A percentile compares a stretch with the other conserved stretches of the same genome.
Conservation (phyloP, 768 basidiomycete species). For the Mycena amicta region DNA sequence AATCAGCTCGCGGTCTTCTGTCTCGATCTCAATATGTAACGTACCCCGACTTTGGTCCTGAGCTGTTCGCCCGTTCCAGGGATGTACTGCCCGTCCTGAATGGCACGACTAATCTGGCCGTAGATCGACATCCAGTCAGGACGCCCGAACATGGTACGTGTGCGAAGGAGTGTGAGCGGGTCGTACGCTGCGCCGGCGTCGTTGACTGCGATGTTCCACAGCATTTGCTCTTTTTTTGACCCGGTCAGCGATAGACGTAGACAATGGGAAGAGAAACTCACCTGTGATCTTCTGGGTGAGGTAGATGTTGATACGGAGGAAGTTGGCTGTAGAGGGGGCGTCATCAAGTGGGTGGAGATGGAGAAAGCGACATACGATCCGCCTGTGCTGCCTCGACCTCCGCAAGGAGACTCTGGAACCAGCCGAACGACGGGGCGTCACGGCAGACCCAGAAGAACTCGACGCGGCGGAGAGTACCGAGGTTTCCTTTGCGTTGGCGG, state of each 20-base stretch:
- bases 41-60: conserved; percentile 80
- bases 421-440: conserved; percentile 89
- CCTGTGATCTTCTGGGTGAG: conserved; percentile 75
- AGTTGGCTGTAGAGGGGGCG: conserved; percentile 62
- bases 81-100: conserved; percentile 81
- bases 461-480: conserved; percentile 83
- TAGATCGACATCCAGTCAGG: conserved; percentile 90
- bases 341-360: conserved; percentile 9
- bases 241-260: not conserved
- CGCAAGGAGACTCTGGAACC: conserved; percentile 90
- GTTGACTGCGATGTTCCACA: conserved; percentile 91
- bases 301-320: conserved; percentile 90
- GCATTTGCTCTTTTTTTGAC: conserved; percentile 63
- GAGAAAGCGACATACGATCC: conserved; percentile 66
- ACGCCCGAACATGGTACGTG: conserved; percentile 91
- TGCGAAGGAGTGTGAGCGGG: conserved; percentile 83
- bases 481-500: conserved; percentile 73
- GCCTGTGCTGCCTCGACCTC: conserved; percentile 88
- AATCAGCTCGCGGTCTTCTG: too few relatives aligned
- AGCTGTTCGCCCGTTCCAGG: conserved; percentile 78
- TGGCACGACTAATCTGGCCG: conserved; percentile 68
- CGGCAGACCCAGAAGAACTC: conserved; percentile 95
- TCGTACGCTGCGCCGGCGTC: conserved; percentile 85
- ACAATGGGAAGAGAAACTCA: not conserved
- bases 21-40: too few relatives aligned